These are phyloP conservation scores for Litsea cubeba DNA, from an alignment of 164 flowering plant species.

Conservation along the genomic window DNA sequence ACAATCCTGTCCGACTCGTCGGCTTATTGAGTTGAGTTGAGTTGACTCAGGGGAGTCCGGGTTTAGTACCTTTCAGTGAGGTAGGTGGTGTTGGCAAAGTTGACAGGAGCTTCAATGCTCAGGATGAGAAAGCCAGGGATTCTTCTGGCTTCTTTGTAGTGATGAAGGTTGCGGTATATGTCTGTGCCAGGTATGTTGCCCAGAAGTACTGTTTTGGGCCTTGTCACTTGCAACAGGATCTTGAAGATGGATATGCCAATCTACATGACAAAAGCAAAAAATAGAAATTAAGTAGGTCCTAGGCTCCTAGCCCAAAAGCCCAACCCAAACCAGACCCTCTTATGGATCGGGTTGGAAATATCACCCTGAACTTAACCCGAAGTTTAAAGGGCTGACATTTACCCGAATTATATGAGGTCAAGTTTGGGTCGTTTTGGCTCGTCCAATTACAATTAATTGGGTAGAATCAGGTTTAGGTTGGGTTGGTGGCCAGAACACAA, in stretches of 20 bases:
- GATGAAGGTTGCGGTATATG: slow-evolving; percentile 58
- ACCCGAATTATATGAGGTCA: too few species aligned
- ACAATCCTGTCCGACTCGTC: background rate
- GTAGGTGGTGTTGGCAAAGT: slow-evolving; percentile 74
- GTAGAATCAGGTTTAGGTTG: too few species aligned
- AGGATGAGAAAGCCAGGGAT: slow-evolving; percentile 74
- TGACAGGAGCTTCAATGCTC: slow-evolving; percentile 74
- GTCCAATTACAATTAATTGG: too few species aligned
- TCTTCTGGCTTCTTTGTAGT: slow-evolving; percentile 60
- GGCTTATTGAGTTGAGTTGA: too few species aligned
- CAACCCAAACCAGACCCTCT: background rate
- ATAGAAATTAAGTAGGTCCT: too few species aligned
- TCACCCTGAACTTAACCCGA: too few species aligned
- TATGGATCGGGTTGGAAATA: too few species aligned
- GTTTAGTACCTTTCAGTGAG: slow-evolving; percentile 72
- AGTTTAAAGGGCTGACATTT: slow-evolving; percentile 1
- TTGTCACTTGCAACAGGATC: slow-evolving; percentile 68
- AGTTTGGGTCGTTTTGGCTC: too few species aligned
- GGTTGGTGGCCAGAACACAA: too few species aligned
- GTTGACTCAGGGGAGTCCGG: background rate
- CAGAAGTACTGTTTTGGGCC: slow-evolving; percentile 67
- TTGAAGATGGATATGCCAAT: slow-evolving; percentile 78
- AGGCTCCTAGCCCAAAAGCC: background rate
- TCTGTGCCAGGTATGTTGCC: slow-evolving; percentile 76
- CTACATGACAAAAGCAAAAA: slow-evolving; percentile 27